A percentile compares a stretch with the other conserved stretches of the same genome.
Conservation (phyloP, 2,329 filamentous ascomycete genomes). For the Aspergillus sp. region DNA sequence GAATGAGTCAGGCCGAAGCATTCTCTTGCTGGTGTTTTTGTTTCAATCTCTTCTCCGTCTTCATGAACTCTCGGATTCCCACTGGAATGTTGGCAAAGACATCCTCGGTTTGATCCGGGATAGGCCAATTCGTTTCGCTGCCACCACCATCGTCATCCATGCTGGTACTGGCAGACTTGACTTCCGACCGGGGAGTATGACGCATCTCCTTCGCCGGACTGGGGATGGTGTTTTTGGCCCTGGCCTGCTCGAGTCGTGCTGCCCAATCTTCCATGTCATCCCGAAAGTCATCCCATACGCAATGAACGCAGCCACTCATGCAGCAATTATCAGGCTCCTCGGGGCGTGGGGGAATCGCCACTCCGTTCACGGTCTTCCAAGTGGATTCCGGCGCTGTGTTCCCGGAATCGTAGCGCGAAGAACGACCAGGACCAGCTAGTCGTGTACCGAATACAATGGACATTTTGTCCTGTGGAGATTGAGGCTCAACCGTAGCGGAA, state of each 20-base stretch:
- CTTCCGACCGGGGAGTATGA: constrained; percentile 37
- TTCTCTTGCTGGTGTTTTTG: constrained; percentile 65
- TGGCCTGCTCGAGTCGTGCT: constrained; percentile 62
- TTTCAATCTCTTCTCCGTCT: constrained; percentile 86
- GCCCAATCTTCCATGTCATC: constrained; percentile 94
- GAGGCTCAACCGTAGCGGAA: constrained; percentile 18
- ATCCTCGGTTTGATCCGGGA: constrained; percentile 51
- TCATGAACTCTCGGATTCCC: constrained; percentile 96
- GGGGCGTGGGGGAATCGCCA: constrained; percentile 79
- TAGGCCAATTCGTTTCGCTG: constrained; percentile 66
- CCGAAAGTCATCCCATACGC: constrained; percentile 88
- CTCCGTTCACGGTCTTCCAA: constrained; percentile 66
- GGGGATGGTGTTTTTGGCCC: constrained; percentile 32
- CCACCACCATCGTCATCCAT: constrained; percentile 82
- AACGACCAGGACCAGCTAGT: constrained; percentile 69
- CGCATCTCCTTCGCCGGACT: constrained; percentile 30
- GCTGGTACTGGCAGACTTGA: constrained; percentile 54
- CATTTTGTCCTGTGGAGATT: constrained; percentile 49
- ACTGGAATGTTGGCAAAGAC: constrained; percentile 81
- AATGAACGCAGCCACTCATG: constrained; percentile 98
- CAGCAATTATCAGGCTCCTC: constrained; percentile 96
- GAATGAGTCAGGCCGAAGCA: constrained; percentile 16
- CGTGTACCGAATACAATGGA: constrained; percentile 79
- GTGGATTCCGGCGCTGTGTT: constrained; percentile 60
- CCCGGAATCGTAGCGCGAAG: constrained; percentile 55